phyloP scores from a whole-genome alignment of 495 filamentous ascomycete genomes.

The Platismatia glauca region DNA sequence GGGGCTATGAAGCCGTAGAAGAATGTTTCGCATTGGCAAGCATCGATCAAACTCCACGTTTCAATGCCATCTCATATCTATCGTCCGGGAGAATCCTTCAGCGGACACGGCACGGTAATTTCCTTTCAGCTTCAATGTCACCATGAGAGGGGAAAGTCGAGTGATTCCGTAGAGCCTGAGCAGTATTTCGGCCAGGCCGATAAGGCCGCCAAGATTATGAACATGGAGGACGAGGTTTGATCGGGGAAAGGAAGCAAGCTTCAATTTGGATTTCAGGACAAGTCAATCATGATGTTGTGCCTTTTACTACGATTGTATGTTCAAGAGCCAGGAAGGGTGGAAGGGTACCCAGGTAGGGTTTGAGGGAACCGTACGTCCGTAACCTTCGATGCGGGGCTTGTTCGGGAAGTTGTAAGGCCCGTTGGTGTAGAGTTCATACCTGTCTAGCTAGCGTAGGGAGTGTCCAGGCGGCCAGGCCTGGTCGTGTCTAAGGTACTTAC shows the following conservation, averaged over 20 bases:
- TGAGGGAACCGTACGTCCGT: conserved; percentile 1
- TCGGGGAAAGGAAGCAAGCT: too few relatives aligned
- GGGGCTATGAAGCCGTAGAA: neutral
- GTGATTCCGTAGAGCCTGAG: neutral
- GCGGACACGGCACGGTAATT: neutral
- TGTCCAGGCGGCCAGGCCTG: too few relatives aligned
- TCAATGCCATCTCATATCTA: neutral
- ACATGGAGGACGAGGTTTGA: too few relatives aligned
- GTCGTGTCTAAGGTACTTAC: too few relatives aligned
- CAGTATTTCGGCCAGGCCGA: neutral
- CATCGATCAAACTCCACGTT: neutral
- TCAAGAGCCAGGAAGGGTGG: too few relatives aligned
- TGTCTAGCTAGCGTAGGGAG: too few relatives aligned
- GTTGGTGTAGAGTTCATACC: neutral
- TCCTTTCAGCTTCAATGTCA: neutral
- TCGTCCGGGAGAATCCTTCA: neutral
- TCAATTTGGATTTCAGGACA: too few relatives aligned
- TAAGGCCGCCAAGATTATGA: neutral
- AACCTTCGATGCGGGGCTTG: conserved; percentile 2
- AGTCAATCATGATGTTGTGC: too few relatives aligned
- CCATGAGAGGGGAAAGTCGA: neutral
- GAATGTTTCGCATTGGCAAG: conserved; percentile 3
- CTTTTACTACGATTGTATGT: too few relatives aligned
- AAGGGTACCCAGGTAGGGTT: neutral
- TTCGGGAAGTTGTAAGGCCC: conserved; percentile 2